Conservation (phyloP, 257 asterid genomes). For the Linderniella brevidens region DNA sequence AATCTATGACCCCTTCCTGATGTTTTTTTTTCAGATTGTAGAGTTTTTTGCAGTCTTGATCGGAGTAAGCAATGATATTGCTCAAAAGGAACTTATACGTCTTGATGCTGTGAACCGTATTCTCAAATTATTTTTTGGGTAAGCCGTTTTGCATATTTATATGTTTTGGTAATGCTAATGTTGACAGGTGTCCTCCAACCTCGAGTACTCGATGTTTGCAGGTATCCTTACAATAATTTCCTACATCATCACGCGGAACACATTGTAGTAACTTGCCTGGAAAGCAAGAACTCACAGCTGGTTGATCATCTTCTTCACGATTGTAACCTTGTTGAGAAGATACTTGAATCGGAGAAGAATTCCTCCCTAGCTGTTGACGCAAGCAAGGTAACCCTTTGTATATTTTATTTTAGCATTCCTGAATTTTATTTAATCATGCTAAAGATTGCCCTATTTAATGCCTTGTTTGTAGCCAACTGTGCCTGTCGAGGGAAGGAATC, state of each 20-base stretch:
- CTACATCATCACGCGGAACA: slow-evolving; percentile 48
- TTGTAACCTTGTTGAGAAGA: slow-evolving; percentile 43
- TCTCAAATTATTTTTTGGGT: slow-evolving; percentile 63
- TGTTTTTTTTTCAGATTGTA: slow-evolving; percentile 33
- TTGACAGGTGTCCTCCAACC: neutral
- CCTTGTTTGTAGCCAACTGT: slow-evolving; percentile 39
- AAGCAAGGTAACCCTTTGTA: slow-evolving; percentile 19
- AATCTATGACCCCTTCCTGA: no score
- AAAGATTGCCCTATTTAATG: neutral
- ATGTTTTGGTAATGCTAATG: neutral
- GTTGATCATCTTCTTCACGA: slow-evolving; percentile 44
- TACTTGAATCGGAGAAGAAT: slow-evolving; percentile 50
- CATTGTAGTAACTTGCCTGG: slow-evolving; percentile 41
- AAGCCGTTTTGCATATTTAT: slow-evolving; percentile 3
- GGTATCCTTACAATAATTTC: slow-evolving; percentile 58
- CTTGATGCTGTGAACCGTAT: slow-evolving; percentile 57
- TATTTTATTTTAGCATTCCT: no score
- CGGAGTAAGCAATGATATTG: slow-evolving; percentile 56
- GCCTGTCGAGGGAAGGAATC: slow-evolving; percentile 30
- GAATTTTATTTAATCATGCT: neutral
- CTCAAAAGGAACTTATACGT: slow-evolving; percentile 64
- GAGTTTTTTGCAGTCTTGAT: slow-evolving; percentile 86
- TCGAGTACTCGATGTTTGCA: slow-evolving; percentile 7
- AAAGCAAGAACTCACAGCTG: slow-evolving; percentile 33
- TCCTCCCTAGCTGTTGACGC: slow-evolving; percentile 20